Evolutionary conservation across 805 yeast genomes (phyloP).

Genomic region (Ogataea dorogensis): DNA sequence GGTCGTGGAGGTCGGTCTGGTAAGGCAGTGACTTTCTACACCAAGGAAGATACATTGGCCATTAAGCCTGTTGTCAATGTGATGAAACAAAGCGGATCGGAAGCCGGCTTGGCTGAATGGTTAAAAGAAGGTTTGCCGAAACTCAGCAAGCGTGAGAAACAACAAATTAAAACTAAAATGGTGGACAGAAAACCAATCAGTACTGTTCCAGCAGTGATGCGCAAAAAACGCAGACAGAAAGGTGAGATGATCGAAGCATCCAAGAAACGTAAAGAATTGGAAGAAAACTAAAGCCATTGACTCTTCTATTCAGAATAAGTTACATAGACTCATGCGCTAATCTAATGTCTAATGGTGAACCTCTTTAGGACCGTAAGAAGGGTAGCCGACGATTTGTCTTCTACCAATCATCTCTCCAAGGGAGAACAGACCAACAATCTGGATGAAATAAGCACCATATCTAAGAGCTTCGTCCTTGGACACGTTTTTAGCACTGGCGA

Average conservation of each 20-base stretch:
- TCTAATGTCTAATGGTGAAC: slow-evolving; percentile 29
- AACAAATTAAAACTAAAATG: slow-evolving; percentile 54
- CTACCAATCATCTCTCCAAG: slow-evolving; percentile 97
- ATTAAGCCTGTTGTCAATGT: slow-evolving; percentile 87
- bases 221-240: slow-evolving; percentile 59
- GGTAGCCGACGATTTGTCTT: slow-evolving; percentile 90
- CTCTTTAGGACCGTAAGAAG: slow-evolving; percentile 52
- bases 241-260: slow-evolving; percentile 75
- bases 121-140: slow-evolving; percentile 64
- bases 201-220: slow-evolving; percentile 74
- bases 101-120: slow-evolving; percentile 70
- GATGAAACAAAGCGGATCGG: slow-evolving; percentile 88
- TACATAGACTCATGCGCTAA: slow-evolving; percentile 13
- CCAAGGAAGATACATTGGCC: slow-evolving; percentile 78
- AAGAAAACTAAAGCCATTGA: slow-evolving; percentile 5
- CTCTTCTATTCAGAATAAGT: slow-evolving; percentile 7
- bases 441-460: slow-evolving; percentile 75
- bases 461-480: slow-evolving; percentile 58
- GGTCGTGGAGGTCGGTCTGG: slow-evolving; percentile 93
- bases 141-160: slow-evolving; percentile 61
- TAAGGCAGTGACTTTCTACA: slow-evolving; percentile 85
- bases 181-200: slow-evolving; percentile 71
- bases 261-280: slow-evolving; percentile 50
- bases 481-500: slow-evolving; percentile 38
- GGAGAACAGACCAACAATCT: slow-evolving; percentile 86